These are phyloP conservation scores for Solanum aculeatissimum DNA, from an alignment of 305 asterid species.

Conservation along the genomic window DNA sequence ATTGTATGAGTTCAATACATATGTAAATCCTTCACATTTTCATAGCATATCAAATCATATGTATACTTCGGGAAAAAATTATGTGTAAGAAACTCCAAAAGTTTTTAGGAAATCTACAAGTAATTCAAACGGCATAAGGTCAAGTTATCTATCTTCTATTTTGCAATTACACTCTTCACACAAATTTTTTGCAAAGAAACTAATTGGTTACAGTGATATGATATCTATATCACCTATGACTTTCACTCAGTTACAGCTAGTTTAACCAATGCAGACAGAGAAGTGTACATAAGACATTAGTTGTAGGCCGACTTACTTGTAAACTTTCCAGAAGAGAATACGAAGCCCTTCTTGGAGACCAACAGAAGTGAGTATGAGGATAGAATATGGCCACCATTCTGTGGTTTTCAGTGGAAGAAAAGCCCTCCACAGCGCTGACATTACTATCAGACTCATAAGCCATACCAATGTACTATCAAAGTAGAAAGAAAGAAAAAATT, in stretches of 20 bases:
- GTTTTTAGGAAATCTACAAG: background rate
- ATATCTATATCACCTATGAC: background rate
- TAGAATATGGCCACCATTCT: conserved; percentile 44
- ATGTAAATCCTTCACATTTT: background rate
- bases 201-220: background rate
- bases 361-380: conserved; percentile 61
- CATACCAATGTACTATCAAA: conserved; percentile 64
- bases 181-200: background rate
- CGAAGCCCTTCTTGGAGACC: conserved; percentile 79
- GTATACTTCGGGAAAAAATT: background rate
- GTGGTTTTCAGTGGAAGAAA: conserved; percentile 63
- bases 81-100: background rate
- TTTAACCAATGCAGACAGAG: background rate
- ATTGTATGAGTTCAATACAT: background rate
- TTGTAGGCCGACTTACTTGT: conserved; percentile 31
- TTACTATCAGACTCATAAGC: conserved; percentile 75
- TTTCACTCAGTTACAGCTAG: background rate
- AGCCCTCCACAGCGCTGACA: conserved; percentile 83
- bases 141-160: background rate
- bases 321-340: conserved; percentile 58
- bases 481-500: background rate
- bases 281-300: background rate
- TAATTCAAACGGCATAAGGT: background rate
- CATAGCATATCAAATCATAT: background rate
- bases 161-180: background rate